These are phyloP conservation scores for Yamadazyma phyllophila DNA, from an alignment of 805 yeast species.

Conservation along the genomic window DNA sequence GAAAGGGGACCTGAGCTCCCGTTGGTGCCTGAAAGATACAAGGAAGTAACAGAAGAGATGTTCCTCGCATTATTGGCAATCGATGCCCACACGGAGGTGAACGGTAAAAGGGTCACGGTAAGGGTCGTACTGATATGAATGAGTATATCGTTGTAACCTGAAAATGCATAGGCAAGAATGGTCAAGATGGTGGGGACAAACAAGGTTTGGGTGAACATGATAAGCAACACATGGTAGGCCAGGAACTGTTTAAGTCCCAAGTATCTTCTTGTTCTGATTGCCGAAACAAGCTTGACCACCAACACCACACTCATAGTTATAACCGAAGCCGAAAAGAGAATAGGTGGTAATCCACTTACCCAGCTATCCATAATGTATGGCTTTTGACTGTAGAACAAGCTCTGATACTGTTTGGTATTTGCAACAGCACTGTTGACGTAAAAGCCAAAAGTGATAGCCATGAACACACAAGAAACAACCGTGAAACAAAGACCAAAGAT, in stretches of 20 bases:
- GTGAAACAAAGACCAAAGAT: conserved; percentile 41
- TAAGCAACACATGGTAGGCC: conserved; percentile 72
- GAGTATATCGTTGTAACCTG: conserved; percentile 9
- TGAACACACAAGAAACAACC: conserved; percentile 34
- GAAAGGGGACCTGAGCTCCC: not conserved
- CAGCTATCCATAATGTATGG: conserved; percentile 20
- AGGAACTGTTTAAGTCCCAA: conserved; percentile 83
- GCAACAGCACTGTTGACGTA: conserved; percentile 54
- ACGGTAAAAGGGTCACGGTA: conserved; percentile 59
- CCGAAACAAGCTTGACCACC: conserved; percentile 60
- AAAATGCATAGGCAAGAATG: conserved; percentile 43
- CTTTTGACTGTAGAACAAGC: conserved; percentile 7
- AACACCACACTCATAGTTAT: conserved; percentile 60
- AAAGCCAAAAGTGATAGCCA: conserved; percentile 49
- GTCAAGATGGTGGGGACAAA: conserved; percentile 72
- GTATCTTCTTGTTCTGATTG: conserved; percentile 68
- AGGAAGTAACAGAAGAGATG: conserved; percentile 9
- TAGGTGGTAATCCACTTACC: conserved; percentile 52
- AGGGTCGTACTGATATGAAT: conserved; percentile 13
- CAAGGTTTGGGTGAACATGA: conserved; percentile 82
- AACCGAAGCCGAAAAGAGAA: conserved; percentile 69
- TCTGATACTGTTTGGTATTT: conserved; percentile 35
- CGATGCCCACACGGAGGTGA: conserved; percentile 88
- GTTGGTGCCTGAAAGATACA: conserved; percentile 10
- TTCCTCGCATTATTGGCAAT: conserved; percentile 48